Evolutionary conservation across 2,329 filamentous ascomycete genomes (phyloP), one percentile per base, ranked within the genome.

Genomic region (Pseudocercospora eumusae): DNA sequence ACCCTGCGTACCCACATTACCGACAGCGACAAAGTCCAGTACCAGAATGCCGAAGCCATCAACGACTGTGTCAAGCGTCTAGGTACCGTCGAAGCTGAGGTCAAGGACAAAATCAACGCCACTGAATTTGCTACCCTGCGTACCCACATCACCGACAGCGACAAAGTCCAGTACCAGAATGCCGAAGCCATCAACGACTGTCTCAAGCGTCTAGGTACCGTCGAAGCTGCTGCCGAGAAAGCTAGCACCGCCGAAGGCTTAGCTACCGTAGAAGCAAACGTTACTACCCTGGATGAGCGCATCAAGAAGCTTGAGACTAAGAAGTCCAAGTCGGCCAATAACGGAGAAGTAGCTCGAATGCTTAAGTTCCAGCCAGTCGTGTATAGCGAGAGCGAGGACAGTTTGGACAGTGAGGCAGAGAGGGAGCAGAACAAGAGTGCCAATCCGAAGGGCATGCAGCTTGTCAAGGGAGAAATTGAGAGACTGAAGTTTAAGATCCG

Each of bases 11-110:
- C n/a, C 20, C 15, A 52, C 8, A 28, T 59, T 8, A 44, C 15
- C 40, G 52, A 62, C 13, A 52, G 25, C 18, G 59, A 28, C 21
- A 52, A 36, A 2, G 18, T 57, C 13, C 61, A 36, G 20, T 23
- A 42, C 25, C 33, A 60, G 23, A 52, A 57, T 28, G 44, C 57
- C 18, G 15, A 21, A 15, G 50, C 56, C 15, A 33, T 63, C 44
- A 56, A 53, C 23, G 54, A 47, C 25, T 60, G 31, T 31, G 23
- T 63, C 20, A 53, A 57, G 20, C 61, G 61, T 9, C 20, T 60
- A 18, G 21, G 28, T 18, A 57, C 28, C 40, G 13, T 49, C 21
- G 57, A 63, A 21, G 50, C 25, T 18, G 23, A n/a, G n/a, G n/a
- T n/a, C 20, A 50, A n/a, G 18, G n/a, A 27, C 9, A 36, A 36